Percentiles rank a stretch among this genome's conserved stretches.
Evolutionary conservation across 176 grass and related monocot genomes (phyloP).

Genomic region (Guadua angustifolia): DNA sequence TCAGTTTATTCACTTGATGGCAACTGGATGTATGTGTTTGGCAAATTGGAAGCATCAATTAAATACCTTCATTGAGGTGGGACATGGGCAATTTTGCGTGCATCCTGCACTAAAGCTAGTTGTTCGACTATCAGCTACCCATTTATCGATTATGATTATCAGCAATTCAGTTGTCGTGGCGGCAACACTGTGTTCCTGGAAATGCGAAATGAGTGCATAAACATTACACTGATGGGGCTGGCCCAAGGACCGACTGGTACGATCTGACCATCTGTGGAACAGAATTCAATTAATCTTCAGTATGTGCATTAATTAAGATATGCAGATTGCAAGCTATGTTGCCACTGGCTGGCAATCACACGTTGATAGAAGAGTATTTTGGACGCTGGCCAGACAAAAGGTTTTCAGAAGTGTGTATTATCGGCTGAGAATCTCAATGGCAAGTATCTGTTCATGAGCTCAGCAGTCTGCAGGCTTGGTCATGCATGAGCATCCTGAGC

Average conservation of each 20-base stretch:
- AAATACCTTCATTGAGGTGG: constrained; percentile 18
- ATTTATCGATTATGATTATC: constrained; percentile 15
- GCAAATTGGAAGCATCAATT: constrained; percentile 19
- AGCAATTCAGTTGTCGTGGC: constrained; percentile 2
- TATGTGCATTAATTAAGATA: not conserved
- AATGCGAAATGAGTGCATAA: constrained; percentile 6
- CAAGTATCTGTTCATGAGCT: constrained; percentile 56
- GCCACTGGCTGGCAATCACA: not conserved
- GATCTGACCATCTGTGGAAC: not conserved
- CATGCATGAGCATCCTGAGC: constrained; percentile 36
- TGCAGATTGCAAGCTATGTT: constrained; percentile 2
- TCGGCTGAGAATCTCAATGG: constrained; percentile 29
- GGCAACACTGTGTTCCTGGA: not conserved
- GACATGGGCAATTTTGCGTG: constrained; percentile 21
- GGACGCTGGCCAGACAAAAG: constrained; percentile 34
- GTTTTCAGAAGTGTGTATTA: constrained; percentile 17
- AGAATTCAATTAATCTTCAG: not conserved
- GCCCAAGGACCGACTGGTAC: not conserved
- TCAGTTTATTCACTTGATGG: constrained; percentile 27
- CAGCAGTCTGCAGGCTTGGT: constrained; percentile 36
- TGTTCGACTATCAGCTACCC: not conserved
- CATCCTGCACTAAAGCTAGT: not conserved
- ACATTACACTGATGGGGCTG: not conserved
- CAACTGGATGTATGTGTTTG: constrained; percentile 34
- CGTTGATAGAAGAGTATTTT: constrained; percentile 2